Conservation (phyloP, 345 rosid species). For the Eucalyptus marginata region DNA sequence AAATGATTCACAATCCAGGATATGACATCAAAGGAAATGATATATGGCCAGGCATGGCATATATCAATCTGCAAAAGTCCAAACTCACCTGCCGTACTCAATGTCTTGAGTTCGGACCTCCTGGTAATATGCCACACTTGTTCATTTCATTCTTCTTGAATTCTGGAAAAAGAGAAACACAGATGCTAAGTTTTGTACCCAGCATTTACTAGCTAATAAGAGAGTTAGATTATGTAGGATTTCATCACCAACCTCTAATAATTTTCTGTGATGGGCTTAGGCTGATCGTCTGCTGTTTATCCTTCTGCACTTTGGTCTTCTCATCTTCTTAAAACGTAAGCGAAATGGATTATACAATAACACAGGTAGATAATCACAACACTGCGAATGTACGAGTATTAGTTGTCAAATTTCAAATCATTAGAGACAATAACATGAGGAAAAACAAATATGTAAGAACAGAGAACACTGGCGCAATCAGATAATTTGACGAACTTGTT, state of each 20-base stretch:
- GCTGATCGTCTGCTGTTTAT: too few relatives aligned
- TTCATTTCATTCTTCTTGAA: conserved; percentile 57
- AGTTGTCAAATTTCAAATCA: background rate
- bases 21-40: background rate
- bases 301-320: background rate
- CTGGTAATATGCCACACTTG: conserved; percentile 25
- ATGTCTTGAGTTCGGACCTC: conserved; percentile 14
- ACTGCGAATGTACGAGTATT: background rate
- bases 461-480: conserved; percentile 18
- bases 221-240: too few relatives aligned
- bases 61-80: background rate
- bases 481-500: conserved; percentile 5
- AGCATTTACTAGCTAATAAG: background rate
- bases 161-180: conserved; percentile 15
- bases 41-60: background rate
- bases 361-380: background rate
- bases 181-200: background rate
- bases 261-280: too few relatives aligned
- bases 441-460: background rate
- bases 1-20: background rate
- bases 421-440: background rate
- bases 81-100: conserved; percentile 30
- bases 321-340: background rate
- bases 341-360: background rate
- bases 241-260: too few relatives aligned